phyloP scores from a whole-genome alignment of 1,139 yeast species.

The Blastobotrys indianensis region DNA sequence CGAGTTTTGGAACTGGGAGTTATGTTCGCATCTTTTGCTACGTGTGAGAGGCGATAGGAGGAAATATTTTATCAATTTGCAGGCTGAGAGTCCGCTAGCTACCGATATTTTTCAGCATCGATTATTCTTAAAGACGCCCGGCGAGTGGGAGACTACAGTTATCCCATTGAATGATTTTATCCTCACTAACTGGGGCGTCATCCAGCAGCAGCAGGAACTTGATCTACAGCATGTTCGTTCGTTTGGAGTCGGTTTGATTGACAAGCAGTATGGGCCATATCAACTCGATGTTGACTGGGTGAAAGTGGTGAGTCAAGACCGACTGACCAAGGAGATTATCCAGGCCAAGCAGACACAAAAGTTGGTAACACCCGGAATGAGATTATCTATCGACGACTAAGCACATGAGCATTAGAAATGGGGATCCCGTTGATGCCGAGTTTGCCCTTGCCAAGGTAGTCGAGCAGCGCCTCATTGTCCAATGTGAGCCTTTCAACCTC shows the following conservation, averaged over 20 bases:
- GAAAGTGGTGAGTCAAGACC: conserved; percentile 40
- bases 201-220: conserved; percentile 62
- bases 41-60: conserved; percentile 71
- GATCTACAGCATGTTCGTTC: conserved; percentile 64
- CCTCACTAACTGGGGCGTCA: conserved; percentile 75
- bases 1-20: conserved; percentile 56
- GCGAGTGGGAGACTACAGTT: conserved; percentile 79
- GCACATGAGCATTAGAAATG: conserved; percentile 5
- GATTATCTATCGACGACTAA: conserved; percentile 23
- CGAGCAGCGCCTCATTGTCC: not conserved
- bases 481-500: not conserved
- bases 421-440: conserved; percentile 6
- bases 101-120: conserved; percentile 83
- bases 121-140: conserved; percentile 64
- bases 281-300: conserved; percentile 66
- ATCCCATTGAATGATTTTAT: conserved; percentile 75
- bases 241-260: conserved; percentile 73
- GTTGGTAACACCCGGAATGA: conserved; percentile 22
- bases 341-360: conserved; percentile 5
- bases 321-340: conserved; percentile 11
- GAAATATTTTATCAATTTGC: conserved; percentile 72
- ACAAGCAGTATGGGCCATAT: conserved; percentile 74
- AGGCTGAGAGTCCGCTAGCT: conserved; percentile 70
- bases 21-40: conserved; percentile 53
- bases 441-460: conserved; percentile 3